Conservation (phyloP, 1,284 basidiomycete genomes). For the Ganoderma leucocontextum region DNA sequence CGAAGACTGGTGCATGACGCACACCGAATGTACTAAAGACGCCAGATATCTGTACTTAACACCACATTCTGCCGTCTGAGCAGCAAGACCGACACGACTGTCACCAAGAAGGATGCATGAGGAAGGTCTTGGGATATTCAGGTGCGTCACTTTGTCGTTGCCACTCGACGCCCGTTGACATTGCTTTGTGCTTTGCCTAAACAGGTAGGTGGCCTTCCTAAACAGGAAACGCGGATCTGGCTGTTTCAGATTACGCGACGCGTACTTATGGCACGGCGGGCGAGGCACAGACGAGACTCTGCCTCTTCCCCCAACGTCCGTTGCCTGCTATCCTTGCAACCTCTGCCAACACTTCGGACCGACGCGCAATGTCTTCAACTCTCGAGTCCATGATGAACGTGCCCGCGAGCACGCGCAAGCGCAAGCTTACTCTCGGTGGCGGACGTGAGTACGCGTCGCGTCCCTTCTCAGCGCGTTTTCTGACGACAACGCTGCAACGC, state of each 20-base stretch:
- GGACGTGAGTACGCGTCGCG: slow-evolving; percentile 3
- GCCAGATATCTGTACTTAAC: too few relatives aligned
- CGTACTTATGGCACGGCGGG: neutral
- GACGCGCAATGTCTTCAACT: slow-evolving; percentile 56
- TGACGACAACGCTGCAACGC: neutral
- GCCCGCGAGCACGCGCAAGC: slow-evolving; percentile 29
- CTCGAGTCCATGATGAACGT: slow-evolving; percentile 28
- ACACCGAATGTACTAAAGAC: too few relatives aligned
- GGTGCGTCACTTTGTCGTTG: neutral
- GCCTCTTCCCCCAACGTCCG: neutral
- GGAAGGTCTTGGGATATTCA: too few relatives aligned
- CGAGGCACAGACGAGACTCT: neutral
- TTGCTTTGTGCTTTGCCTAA: neutral
- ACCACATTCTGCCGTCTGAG: too few relatives aligned
- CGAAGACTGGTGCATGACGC: too few relatives aligned
- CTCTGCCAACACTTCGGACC: neutral
- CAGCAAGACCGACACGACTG: too few relatives aligned
- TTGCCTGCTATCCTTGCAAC: neutral
- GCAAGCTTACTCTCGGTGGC: slow-evolving; percentile 24
- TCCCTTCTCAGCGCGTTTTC: neutral
- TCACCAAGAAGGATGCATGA: too few relatives aligned
- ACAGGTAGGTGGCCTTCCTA: neutral
- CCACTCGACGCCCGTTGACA: neutral
- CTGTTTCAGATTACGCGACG: slow-evolving; percentile 3
- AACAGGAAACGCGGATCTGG: slow-evolving; percentile 1